These are phyloP conservation scores for Amaranthus cruentus DNA, from an alignment of 148 eudicot genomes.

Conservation along the genomic window DNA sequence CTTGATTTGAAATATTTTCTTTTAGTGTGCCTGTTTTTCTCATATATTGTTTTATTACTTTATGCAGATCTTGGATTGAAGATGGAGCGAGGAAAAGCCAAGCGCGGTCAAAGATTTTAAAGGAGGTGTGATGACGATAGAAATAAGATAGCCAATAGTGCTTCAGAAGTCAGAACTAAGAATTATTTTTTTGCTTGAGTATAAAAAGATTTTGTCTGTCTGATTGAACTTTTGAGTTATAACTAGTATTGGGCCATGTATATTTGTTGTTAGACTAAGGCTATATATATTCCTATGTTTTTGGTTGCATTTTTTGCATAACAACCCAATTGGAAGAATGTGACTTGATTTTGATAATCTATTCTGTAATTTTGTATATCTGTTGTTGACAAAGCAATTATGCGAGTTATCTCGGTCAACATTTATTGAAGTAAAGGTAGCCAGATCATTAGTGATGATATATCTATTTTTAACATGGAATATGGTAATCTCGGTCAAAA, in stretches of 20 bases:
- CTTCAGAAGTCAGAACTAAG: background rate
- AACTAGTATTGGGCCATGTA: slow-evolving; percentile 9
- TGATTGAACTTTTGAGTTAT: no score
- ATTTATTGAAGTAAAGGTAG: background rate
- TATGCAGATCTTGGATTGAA: slow-evolving; percentile 88
- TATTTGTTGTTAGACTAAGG: slow-evolving; percentile 23
- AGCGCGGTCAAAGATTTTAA: slow-evolving; percentile 75
- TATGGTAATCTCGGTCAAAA: no score
- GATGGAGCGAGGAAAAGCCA: slow-evolving; percentile 85
- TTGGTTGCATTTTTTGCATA: background rate
- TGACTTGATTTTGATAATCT: background rate
- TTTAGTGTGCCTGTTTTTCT: background rate
- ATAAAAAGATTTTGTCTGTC: background rate
- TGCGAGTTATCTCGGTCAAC: background rate
- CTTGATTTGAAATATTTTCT: no score
- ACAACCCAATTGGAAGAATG: background rate
- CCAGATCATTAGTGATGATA: no score
- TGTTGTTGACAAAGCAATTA: background rate
- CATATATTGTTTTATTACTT: background rate
- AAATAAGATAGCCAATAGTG: slow-evolving; percentile 47
- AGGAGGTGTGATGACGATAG: slow-evolving; percentile 77
- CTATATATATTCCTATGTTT: background rate
- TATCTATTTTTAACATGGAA: no score
- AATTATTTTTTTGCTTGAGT: background rate
- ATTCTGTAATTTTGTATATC: slow-evolving; percentile 7